Base-by-base conservation (phyloP, 306 rosid species). In the Neltuma alba region DNA sequence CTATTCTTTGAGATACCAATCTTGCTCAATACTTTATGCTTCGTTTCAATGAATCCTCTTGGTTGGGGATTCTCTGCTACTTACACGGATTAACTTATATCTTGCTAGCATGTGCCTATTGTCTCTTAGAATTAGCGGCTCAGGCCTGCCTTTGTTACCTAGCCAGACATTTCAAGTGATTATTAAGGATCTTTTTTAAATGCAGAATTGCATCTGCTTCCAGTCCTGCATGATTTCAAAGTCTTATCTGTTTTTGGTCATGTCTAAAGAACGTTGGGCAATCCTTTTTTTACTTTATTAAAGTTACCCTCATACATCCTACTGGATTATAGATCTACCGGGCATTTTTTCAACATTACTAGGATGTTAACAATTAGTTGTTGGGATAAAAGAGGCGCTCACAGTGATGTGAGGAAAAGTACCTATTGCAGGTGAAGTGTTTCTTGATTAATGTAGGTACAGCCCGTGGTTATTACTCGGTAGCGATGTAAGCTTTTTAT, bases 181-280 rank as follows among this genome's bases (percentile, higher is more conserved):
- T 37, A 8, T 37, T 38, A 40, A 74, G 21, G 52, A 55, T 58
- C 52, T 20, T 47, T 36, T 34, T 11, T 25, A 23, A 25, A 57
- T 36, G 67, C 23, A 57, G 5, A 52, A 34, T 34, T 54, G 14
- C 30, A 74, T 52, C 47, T 72, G 13, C 65, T 72, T 50, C 16
- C 41, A 23, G 47, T 30, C n/a, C 20, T 75, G 69, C 20, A 40
- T 40, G 69, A 40, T 41, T 57, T 15, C 52, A 54, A 58, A 54
- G 25, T 74, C 37, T 31, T n/a, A n/a, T n/a, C 37, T n/a, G 31
- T 72, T 54, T 74, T 34, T 73, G 27, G 61, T 72, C 67, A 54
- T 54, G 37, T 74, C 12, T 21, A 37, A 13, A 25, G 38, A 52
- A 50, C 7, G 21, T 72, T 36, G 41, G 78, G 54, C 25, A 16